Conservation (phyloP, 208 protist genomes). For the Naegleria fowleri region DNA sequence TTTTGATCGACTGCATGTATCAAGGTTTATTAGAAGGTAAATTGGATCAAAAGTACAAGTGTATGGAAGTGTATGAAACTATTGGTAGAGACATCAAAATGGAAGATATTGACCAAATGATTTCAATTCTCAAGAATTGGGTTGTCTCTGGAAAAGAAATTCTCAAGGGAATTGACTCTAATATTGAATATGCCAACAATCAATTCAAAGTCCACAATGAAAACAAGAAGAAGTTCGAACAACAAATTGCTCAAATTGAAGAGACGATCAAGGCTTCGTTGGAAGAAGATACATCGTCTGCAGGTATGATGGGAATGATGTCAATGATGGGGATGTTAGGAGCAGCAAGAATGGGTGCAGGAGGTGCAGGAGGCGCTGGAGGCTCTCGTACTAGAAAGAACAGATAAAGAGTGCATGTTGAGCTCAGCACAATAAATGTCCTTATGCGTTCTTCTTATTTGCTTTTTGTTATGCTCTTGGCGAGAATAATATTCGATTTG, state of each 20-base stretch:
- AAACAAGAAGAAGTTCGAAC: not conserved
- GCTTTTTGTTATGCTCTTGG: too few relatives aligned
- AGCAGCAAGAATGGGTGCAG: not conserved
- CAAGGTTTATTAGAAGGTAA: constrained; percentile 2
- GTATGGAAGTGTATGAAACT: not conserved
- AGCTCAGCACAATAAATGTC: too few relatives aligned
- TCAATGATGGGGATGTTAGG: not conserved
- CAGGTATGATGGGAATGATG: not conserved
- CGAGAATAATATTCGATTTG: too few relatives aligned
- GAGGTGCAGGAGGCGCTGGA: too few relatives aligned
- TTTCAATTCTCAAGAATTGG: not conserved
- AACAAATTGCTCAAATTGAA: not conserved
- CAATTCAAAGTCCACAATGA: not conserved
- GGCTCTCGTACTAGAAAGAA: not conserved
- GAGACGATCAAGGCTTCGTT: not conserved
- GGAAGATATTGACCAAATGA: constrained; percentile 5
- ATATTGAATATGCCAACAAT: not conserved
- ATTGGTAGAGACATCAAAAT: constrained; percentile 22
- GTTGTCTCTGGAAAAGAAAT: not conserved
- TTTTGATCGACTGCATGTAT: constrained; percentile 20
- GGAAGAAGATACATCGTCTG: not conserved
- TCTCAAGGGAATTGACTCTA: not conserved
- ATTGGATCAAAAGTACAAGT: not conserved
- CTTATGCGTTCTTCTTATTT: too few relatives aligned
- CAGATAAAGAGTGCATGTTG: not conserved